A percentile compares a stretch with the other conserved stretches of the same genome.
Evolutionary conservation across 306 rosid species (phyloP).

Genomic region (Calophaca sinica): DNA sequence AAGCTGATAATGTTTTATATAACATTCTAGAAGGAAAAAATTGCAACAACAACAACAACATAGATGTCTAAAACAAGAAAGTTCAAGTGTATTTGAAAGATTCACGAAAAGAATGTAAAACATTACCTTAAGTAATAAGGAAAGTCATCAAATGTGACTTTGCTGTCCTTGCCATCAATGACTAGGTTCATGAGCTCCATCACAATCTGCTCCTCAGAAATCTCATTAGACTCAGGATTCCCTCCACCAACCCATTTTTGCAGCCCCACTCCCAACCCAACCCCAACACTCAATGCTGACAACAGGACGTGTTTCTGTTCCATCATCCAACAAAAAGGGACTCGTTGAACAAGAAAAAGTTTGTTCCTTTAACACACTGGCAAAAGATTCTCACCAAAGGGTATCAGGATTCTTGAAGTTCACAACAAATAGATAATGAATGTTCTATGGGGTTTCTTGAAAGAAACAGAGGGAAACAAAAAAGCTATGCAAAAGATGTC

Average conservation of each 20-base stretch:
- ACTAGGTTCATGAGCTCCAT: slow-evolving; percentile 64
- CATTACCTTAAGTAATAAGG: slow-evolving; percentile 81
- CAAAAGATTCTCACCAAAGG: no score
- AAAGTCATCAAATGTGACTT: slow-evolving; percentile 68
- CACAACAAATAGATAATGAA: no score
- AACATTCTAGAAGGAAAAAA: no score
- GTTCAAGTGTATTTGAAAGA: no score
- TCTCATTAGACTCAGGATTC: slow-evolving; percentile 50
- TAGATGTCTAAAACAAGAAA: no score
- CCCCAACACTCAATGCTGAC: slow-evolving; percentile 83
- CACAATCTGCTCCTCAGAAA: slow-evolving; percentile 65
- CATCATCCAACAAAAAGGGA: slow-evolving; percentile 43
- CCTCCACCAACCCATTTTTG: slow-evolving; percentile 68
- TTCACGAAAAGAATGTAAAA: not conserved
- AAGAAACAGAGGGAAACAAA: no score
- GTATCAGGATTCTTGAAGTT: no score
- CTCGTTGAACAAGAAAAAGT: not conserved
- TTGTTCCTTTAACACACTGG: slow-evolving; percentile 21
- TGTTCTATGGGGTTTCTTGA: no score
- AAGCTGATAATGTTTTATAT: no score
- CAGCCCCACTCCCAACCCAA: slow-evolving; percentile 78
- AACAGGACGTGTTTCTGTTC: slow-evolving; percentile 78
- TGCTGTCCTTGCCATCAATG: slow-evolving; percentile 59
- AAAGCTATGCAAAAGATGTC: no score
- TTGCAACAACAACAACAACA: no score